These are phyloP conservation scores for Aureobasidium subglaciale DNA, from an alignment of 2,329 filamentous ascomycete genomes.

Conservation along the genomic window DNA sequence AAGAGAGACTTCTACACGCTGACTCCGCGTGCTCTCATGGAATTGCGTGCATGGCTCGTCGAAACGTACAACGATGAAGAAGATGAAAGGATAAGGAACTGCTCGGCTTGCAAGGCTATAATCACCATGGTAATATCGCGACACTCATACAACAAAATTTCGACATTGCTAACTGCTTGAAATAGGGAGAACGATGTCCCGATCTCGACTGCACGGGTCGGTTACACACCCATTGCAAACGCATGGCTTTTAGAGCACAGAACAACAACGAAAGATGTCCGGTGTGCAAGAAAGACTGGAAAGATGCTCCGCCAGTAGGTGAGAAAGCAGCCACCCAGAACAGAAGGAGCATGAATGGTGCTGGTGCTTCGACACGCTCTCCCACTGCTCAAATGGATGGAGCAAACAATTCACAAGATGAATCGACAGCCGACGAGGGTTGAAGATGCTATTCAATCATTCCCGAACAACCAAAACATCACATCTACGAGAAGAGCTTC, in stretches of 20 bases:
- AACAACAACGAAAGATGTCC: conserved; percentile 57
- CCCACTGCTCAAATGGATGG: conserved; percentile 19
- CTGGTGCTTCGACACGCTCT: conserved; percentile 13
- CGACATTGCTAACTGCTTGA: neutral
- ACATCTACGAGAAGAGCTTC: neutral
- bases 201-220: conserved; percentile 61
- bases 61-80: conserved; percentile 79
- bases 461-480: too few species aligned
- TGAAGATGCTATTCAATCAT: too few species aligned
- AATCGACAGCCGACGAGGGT: conserved; percentile 15
- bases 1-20: conserved; percentile 65
- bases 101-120: conserved; percentile 81
- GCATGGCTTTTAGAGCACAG: conserved; percentile 64
- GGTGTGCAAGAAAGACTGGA: conserved; percentile 46
- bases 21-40: conserved; percentile 71
- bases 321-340: conserved; percentile 37
- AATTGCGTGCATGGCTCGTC: conserved; percentile 76
- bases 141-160: neutral
- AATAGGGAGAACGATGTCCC: conserved; percentile 64
- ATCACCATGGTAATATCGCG: conserved; percentile 60
- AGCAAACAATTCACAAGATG: conserved; percentile 15
- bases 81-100: conserved; percentile 68
- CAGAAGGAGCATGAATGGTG: conserved; percentile 18
- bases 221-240: conserved; percentile 69
- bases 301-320: conserved; percentile 45